phyloP scores from a whole-genome alignment of 768 basidiomycete genomes.

The Pleurotus djamor region DNA sequence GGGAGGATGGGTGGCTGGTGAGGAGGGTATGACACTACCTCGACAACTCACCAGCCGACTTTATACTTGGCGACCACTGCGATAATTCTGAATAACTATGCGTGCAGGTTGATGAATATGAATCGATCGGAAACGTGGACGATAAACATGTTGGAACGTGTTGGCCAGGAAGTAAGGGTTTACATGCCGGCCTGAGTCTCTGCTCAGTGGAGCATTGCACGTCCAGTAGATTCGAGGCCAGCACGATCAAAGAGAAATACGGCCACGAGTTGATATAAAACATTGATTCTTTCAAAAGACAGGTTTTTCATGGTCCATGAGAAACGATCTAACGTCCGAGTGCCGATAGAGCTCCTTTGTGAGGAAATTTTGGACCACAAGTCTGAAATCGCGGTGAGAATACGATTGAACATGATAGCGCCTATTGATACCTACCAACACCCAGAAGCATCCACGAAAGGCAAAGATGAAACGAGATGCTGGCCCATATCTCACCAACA shows the following conservation, averaged over 20 bases:
- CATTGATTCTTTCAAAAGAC: neutral
- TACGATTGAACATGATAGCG: neutral
- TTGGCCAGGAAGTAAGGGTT: conserved; percentile 63
- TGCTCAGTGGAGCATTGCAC: conserved; percentile 75
- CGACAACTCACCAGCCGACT: conserved; percentile 4
- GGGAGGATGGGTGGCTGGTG: conserved; percentile 17
- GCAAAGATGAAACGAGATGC: conserved; percentile 50
- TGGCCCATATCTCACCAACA: conserved; percentile 36
- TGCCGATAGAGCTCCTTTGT: conserved; percentile 6
- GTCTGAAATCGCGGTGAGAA: neutral
- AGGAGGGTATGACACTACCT: conserved; percentile 6
- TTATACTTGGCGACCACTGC: neutral
- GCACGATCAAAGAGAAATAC: conserved; percentile 60
- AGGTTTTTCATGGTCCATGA: conserved; percentile 3
- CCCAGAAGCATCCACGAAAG: conserved; percentile 40
- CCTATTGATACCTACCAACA: conserved; percentile 8
- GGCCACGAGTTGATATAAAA: conserved; percentile 56
- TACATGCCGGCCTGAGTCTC: conserved; percentile 49
- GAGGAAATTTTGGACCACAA: neutral
- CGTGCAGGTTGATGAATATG: conserved; percentile 49
- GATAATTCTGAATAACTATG: conserved; percentile 28
- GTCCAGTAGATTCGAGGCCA: conserved; percentile 48
- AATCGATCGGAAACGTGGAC: conserved; percentile 79
- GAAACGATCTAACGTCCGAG: conserved; percentile 8
- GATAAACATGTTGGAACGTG: conserved; percentile 79